Evolutionary conservation across 2,329 filamentous ascomycete species (phyloP).

Genomic region (Ophiostoma novo-ulmi): DNA sequence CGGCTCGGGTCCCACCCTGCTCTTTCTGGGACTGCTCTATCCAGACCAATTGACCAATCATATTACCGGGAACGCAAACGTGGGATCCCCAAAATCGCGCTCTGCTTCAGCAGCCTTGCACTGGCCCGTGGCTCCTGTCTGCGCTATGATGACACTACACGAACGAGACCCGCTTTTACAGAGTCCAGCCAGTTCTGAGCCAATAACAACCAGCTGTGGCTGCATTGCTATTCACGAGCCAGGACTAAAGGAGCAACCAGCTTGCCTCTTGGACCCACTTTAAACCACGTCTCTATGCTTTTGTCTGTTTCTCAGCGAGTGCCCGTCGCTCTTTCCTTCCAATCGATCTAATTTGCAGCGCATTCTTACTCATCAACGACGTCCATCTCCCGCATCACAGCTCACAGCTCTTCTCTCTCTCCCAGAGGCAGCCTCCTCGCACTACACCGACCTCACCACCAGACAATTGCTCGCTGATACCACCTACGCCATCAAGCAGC

Average conservation of each 20-base stretch:
- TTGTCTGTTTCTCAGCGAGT: not conserved
- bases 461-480: not conserved
- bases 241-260: conserved; percentile 8
- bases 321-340: not conserved
- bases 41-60: conserved; percentile 21
- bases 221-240: not conserved
- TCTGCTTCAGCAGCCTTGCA: conserved; percentile 17
- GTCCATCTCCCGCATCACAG: not conserved
- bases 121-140: not conserved
- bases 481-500: not conserved
- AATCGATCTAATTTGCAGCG: not conserved
- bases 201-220: not conserved
- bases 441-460: not conserved
- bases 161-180: not conserved
- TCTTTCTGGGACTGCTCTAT: not conserved
- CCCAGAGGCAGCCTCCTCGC: not conserved
- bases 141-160: conserved; percentile 1
- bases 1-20: not conserved
- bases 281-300: not conserved
- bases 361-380: conserved; percentile 13
- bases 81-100: conserved; percentile 21
- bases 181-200: not conserved
- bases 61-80: conserved; percentile 5
- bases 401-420: not conserved
- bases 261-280: not conserved